phyloP scores from a whole-genome alignment of 345 rosid genomes.

The Iberis pinnata region DNA sequence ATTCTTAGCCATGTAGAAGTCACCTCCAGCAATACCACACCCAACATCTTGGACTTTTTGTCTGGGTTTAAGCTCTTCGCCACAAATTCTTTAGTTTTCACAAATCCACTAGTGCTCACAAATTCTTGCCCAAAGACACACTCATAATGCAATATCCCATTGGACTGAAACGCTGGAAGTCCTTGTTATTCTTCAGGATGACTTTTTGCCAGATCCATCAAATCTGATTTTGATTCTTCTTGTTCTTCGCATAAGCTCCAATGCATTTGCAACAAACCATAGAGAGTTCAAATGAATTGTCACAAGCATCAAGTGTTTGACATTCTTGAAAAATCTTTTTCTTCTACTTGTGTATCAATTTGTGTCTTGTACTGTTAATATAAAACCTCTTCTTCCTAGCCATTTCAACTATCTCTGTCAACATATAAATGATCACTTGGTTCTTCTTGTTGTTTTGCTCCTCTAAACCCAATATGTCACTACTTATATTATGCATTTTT shows the following conservation, averaged over 20 bases:
- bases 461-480: no score
- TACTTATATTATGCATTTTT: no score
- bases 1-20: constrained; percentile 88
- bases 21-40: constrained; percentile 97
- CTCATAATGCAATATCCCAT: constrained; percentile 79
- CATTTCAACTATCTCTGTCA: no score
- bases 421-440: no score
- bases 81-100: constrained; percentile 92
- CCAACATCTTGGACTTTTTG: constrained; percentile 96
- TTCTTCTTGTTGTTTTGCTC: no score
- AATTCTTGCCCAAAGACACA: constrained; percentile 80
- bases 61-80: constrained; percentile 68
- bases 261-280: constrained; percentile 78
- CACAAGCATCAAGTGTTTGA: constrained; percentile 41
- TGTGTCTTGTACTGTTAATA: no score
- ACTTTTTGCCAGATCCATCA: constrained; percentile 94
- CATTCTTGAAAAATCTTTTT: constrained; percentile 82
- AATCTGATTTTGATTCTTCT: constrained; percentile 95
- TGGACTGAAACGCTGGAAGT: constrained; percentile 77
- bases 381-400: no score
- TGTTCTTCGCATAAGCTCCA: constrained; percentile 88
- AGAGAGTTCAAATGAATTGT: constrained; percentile 66
- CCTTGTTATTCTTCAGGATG: constrained; percentile 54
- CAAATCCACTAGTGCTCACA: constrained; percentile 93
- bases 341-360: no score